A percentile compares a stretch with the other conserved stretches of the same genome.
Conservation (phyloP, 164 flowering plant species). For the Malania oleifera region DNA sequence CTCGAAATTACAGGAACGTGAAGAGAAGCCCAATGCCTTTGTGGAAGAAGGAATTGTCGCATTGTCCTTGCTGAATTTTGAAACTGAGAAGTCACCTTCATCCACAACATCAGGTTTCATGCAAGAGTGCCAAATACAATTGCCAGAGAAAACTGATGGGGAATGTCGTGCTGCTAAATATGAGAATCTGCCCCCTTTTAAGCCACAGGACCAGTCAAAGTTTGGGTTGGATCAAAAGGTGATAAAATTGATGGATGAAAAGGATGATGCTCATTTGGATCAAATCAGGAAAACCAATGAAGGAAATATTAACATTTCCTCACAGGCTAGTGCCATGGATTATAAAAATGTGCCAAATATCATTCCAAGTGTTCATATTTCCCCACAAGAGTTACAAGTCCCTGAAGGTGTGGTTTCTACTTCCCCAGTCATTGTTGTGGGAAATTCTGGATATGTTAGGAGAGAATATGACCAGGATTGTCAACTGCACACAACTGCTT, state of each 20-base stretch:
- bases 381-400: slow-evolving; percentile 13
- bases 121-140: slow-evolving; percentile 14
- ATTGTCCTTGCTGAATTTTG: slow-evolving; percentile 13
- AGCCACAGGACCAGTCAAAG: slow-evolving; percentile 10
- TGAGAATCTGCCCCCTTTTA: slow-evolving; percentile 11
- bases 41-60: slow-evolving; percentile 12
- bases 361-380: neutral
- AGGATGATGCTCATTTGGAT: slow-evolving; percentile 4
- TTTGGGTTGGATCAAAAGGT: slow-evolving; percentile 7
- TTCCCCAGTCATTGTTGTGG: slow-evolving; percentile 10
- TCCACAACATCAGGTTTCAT: slow-evolving; percentile 19
- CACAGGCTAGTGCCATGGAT: slow-evolving; percentile 10
- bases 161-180: slow-evolving; percentile 9
- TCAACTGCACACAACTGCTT: slow-evolving; percentile 11
- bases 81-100: slow-evolving; percentile 25
- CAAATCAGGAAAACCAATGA: slow-evolving; percentile 9
- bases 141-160: slow-evolving; percentile 16
- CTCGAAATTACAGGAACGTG: slow-evolving; percentile 32
- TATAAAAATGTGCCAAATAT: neutral
- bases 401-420: slow-evolving; percentile 16
- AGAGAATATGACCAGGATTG: slow-evolving; percentile 8
- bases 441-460: slow-evolving; percentile 12
- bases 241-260: slow-evolving; percentile 15
- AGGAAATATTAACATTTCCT: slow-evolving; percentile 4
- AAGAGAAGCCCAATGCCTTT: slow-evolving; percentile 6